Percentiles rank a stretch among this genome's conserved stretches.
Evolutionary conservation across 2,329 filamentous ascomycete species (phyloP).

Genomic region (Byssothecium circinans): DNA sequence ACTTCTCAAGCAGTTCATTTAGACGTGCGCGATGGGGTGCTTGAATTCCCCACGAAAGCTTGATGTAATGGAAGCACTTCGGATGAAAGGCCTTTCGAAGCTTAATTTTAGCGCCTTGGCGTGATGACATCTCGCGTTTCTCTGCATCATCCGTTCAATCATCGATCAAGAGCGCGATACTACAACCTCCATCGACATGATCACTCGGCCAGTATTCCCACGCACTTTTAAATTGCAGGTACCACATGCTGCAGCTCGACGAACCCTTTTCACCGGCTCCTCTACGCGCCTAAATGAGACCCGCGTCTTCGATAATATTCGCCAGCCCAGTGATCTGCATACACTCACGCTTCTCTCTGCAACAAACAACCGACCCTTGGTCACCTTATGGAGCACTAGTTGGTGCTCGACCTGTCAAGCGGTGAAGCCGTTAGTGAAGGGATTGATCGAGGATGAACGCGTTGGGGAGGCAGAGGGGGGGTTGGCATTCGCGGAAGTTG

Average conservation of each 20-base stretch:
- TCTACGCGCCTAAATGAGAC: conserved; percentile 19
- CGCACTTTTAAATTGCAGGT: background rate
- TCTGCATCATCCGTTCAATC: background rate
- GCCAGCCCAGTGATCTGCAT: conserved; percentile 51
- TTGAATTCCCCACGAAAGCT: background rate
- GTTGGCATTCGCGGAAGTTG: conserved; percentile 52
- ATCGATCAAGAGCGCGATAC: background rate
- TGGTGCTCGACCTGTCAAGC: conserved; percentile 51
- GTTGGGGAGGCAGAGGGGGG: conserved; percentile 50
- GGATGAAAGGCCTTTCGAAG: conserved; percentile 4
- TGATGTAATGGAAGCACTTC: conserved; percentile 3
- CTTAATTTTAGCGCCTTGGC: conserved; percentile 7
- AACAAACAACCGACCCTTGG: conserved; percentile 47
- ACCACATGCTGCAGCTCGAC: background rate
- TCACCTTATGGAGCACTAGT: conserved; percentile 55
- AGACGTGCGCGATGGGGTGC: too few species aligned
- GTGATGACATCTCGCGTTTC: conserved; percentile 7
- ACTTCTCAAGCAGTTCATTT: too few species aligned
- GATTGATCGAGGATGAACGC: conserved; percentile 48
- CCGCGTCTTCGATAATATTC: conserved; percentile 46
- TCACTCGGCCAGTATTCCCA: conserved; percentile 5
- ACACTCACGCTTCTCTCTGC: conserved; percentile 53
- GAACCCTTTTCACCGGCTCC: conserved; percentile 9
- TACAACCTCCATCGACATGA: conserved; percentile 10
- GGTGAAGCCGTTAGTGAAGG: conserved; percentile 47